phyloP scores from a whole-genome alignment of 2,329 filamentous ascomycete species.

The Sporothrix luriei region DNA sequence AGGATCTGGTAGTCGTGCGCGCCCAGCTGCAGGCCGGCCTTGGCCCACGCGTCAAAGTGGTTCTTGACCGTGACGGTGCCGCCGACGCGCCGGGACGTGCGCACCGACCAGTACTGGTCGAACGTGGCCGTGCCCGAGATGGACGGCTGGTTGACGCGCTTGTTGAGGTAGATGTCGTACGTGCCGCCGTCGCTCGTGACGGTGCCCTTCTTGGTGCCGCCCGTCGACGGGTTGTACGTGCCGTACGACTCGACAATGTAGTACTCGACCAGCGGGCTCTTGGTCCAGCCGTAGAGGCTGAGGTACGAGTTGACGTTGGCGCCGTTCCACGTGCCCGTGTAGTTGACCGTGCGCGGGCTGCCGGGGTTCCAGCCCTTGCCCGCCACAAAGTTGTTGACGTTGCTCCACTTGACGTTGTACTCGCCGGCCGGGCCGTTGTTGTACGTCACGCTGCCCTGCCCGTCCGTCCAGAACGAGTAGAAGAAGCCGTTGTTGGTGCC shows the following conservation, averaged over 20 bases:
- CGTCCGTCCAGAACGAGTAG: conserved; percentile 52
- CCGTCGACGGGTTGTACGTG: conserved; percentile 34
- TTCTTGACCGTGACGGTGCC: conserved; percentile 52
- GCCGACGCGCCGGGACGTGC: conserved; percentile 52
- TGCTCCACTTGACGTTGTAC: conserved; percentile 49
- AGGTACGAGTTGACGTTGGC: conserved; percentile 37
- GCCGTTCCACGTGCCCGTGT: conserved; percentile 41
- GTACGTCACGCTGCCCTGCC: conserved; percentile 46
- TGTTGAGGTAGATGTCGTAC: conserved; percentile 45
- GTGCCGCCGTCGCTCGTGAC: conserved; percentile 43
- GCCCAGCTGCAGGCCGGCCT: conserved; percentile 46
- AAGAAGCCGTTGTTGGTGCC: conserved; percentile 48
- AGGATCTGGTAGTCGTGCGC: conserved; percentile 53
- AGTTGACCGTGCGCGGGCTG: conserved; percentile 38
- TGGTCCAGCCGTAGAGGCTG: conserved; percentile 36
- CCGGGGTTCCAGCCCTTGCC: conserved; percentile 63
- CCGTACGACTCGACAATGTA: conserved; percentile 36
- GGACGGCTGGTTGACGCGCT: conserved; percentile 47
- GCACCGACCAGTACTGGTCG: conserved; percentile 55
- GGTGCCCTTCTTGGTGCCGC: conserved; percentile 38
- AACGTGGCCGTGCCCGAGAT: conserved; percentile 54
- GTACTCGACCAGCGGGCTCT: conserved; percentile 36
- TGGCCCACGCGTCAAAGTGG: conserved; percentile 55
- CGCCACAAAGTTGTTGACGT: conserved; percentile 56
- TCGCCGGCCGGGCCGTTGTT: conserved; percentile 47